Evolutionary conservation across 164 flowering plant species (phyloP).

Genomic region (Annona squamosa): DNA sequence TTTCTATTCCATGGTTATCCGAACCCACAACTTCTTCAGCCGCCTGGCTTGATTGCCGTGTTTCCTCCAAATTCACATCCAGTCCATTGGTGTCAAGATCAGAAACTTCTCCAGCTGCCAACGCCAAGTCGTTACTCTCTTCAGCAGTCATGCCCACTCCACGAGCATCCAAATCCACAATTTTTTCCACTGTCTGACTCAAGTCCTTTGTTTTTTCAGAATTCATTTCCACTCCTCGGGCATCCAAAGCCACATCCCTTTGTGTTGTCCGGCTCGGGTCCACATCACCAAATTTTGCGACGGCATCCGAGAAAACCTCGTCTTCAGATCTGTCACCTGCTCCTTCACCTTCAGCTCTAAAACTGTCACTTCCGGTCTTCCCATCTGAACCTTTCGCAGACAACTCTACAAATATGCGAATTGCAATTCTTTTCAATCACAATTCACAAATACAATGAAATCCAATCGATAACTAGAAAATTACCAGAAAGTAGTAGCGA

Average conservation of each 20-base stretch:
- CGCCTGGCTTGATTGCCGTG: too few species aligned
- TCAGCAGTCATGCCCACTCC: too few species aligned
- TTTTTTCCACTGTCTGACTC: too few species aligned
- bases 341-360: constrained; percentile 12
- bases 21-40: background rate
- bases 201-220: background rate
- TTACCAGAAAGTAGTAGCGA: constrained; percentile 28
- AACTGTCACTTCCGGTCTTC: constrained; percentile 16
- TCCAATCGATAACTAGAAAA: background rate
- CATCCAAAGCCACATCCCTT: background rate
- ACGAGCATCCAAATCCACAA: too few species aligned
- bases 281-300: constrained; percentile 45
- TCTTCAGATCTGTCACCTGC: constrained; percentile 42
- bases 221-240: background rate
- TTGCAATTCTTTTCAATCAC: background rate
- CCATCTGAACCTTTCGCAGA: constrained; percentile 25
- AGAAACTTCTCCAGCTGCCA: too few species aligned
- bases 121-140: too few species aligned
- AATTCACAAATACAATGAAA: background rate
- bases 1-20: background rate
- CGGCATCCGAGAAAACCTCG: constrained; percentile 68
- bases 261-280: constrained; percentile 9
- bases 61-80: too few species aligned
- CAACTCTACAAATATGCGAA: constrained; percentile 9
- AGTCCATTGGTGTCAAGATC: too few species aligned